Evolutionary conservation across 2,329 filamentous ascomycete genomes (phyloP).

Genomic region (Claviceps cyperi): DNA sequence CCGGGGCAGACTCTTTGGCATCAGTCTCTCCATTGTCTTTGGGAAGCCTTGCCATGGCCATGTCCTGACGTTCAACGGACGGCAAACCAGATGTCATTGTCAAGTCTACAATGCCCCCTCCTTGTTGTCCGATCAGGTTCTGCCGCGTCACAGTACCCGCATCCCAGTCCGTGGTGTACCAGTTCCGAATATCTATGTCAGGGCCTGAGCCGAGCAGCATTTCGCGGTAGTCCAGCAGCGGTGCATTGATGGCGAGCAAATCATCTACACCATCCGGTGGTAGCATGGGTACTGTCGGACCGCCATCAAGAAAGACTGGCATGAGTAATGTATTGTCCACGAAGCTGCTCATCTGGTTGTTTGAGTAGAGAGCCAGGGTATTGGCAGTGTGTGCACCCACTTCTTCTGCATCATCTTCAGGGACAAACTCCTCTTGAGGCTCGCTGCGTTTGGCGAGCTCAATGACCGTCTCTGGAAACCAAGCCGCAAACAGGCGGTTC

Average conservation of each 20-base stretch:
- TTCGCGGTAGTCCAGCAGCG: not conserved
- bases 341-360: too few species aligned
- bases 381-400: not conserved
- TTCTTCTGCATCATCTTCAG: not conserved
- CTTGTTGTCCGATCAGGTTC: not conserved
- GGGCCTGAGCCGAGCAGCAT: not conserved
- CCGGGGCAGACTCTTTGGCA: too few species aligned
- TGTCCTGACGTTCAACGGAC: not conserved
- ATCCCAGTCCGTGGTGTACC: too few species aligned
- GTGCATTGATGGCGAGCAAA: not conserved
- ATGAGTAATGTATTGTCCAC: not conserved
- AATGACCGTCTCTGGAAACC: not conserved
- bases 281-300: too few species aligned
- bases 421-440: too few species aligned
- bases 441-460: too few species aligned
- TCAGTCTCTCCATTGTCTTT: too few species aligned
- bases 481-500: not conserved
- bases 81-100: not conserved
- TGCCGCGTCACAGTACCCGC: too few species aligned
- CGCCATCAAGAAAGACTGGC: not conserved
- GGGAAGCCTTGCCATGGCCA: not conserved
- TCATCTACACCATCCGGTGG: not conserved
- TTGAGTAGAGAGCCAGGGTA: not conserved
- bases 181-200: not conserved
- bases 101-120: not conserved